phyloP scores from a whole-genome alignment of 1,139 yeast genomes.

The Candida frijolesensis region DNA sequence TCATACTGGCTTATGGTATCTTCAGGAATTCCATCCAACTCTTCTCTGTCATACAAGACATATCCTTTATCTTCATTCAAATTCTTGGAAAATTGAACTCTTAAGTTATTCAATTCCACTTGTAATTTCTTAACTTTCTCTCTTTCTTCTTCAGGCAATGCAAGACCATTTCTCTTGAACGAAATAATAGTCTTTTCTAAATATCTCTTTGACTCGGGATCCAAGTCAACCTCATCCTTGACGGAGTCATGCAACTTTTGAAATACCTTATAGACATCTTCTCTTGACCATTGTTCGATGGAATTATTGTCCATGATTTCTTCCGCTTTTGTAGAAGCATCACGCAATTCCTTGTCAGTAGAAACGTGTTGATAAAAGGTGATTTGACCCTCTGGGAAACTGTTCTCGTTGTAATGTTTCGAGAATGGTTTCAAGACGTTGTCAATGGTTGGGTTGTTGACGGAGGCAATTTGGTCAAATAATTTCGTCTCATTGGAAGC shows the following conservation, averaged over 20 bases:
- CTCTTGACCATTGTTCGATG: constrained; percentile 67
- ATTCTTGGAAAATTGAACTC: constrained; percentile 62
- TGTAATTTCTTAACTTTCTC: constrained; percentile 58
- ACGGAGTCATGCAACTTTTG: constrained; percentile 48
- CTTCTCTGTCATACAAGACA: constrained; percentile 59
- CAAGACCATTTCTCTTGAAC: constrained; percentile 69
- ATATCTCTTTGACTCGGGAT: constrained; percentile 58
- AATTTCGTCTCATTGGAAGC: constrained; percentile 46
- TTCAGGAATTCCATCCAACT: constrained; percentile 74
- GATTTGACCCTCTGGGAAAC: constrained; percentile 48
- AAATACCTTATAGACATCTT: constrained; percentile 65
- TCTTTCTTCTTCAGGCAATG: constrained; percentile 55
- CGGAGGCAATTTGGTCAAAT: constrained; percentile 57
- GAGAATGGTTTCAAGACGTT: constrained; percentile 56
- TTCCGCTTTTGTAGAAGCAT: constrained; percentile 68
- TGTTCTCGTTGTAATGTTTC: constrained; percentile 48
- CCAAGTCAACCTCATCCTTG: constrained; percentile 31
- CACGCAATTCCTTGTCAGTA: constrained; percentile 59
- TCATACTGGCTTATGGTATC: constrained; percentile 62
- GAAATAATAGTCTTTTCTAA: constrained; percentile 57
- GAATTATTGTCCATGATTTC: constrained; percentile 54
- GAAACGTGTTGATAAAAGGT: constrained; percentile 75
- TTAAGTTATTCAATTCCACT: constrained; percentile 58
- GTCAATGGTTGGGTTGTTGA: constrained; percentile 53
- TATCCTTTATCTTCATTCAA: constrained; percentile 71